Percentiles rank a stretch among this genome's conserved stretches.
Conservation (phyloP, 2,329 filamentous ascomycete species). For the Verticillium longisporum region DNA sequence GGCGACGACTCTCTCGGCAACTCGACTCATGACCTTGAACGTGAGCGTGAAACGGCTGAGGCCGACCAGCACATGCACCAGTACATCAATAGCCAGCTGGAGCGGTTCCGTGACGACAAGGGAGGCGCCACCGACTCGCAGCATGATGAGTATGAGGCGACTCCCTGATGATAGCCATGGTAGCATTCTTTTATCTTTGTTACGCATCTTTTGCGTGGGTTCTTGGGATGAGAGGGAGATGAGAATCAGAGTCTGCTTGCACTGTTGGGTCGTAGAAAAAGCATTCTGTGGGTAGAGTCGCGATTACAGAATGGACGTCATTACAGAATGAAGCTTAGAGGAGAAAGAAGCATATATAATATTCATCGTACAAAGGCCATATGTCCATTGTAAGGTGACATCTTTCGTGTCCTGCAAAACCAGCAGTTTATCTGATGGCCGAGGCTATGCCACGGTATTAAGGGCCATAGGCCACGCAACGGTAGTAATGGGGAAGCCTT, state of each 20-base stretch:
- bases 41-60: conserved; percentile 45
- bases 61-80: conserved; percentile 67
- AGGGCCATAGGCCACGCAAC: no score
- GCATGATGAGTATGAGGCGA: conserved; percentile 42
- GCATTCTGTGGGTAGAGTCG: background rate
- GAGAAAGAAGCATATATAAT: background rate
- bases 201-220: background rate
- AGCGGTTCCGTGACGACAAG: conserved; percentile 49
- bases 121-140: conserved; percentile 17
- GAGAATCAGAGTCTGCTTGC: background rate
- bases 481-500: no score
- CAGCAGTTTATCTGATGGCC: no score
- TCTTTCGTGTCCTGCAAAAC: background rate
- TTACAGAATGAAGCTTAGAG: background rate
- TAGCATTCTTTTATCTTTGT: background rate
- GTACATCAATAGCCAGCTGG: conserved; percentile 77
- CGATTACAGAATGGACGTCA: background rate
- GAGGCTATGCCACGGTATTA: no score
- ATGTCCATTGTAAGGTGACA: background rate
- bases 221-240: background rate
- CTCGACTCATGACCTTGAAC: conserved; percentile 11
- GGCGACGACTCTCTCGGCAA: conserved; percentile 28
- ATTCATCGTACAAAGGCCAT: background rate
- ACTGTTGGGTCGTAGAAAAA: background rate
- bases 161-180: conserved; percentile 12